Base-by-base conservation (phyloP, 306 rosid species). In the Purshia tridentata region DNA sequence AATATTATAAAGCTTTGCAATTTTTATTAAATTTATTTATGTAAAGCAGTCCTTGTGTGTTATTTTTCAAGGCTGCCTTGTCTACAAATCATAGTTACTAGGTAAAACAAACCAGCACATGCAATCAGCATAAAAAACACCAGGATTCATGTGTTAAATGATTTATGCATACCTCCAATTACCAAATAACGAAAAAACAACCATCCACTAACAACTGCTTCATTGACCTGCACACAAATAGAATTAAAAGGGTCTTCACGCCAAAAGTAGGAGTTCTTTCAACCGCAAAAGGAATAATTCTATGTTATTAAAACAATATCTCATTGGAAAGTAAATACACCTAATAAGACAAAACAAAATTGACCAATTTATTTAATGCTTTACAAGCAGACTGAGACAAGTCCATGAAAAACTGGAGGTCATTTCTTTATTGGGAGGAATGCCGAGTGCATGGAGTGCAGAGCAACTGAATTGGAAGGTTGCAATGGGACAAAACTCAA, bases 121-220 rank as follows among this genome's bases (percentile, higher is more conserved):
- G 20, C 12, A 20, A 22, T 57, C 48, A 7, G 29, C 49, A 51
- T 62, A 15, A 60, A 39, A 12, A 52, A 44, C 69, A 61, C 58
- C 52, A 60, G 35, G 41, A 57, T 16, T 42, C 65, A 72, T 44
- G 50, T 40, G 60, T 53, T 51, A 61, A 18, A 41, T 70, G 8
- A 54, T 56, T 63, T 23, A 72, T 80, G 57, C 72, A 70, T 88
- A 93, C 98, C 98, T 94, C 99, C 99, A 77, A 94, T 91, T 49
- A 94, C 99, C 85, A 94, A 82, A 86, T 94, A 94, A 72, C 99
- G 96, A 75, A 94, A 94, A 85, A 94, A 94, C 90, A 94, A 79
- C 99, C 99, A 94, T 70, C 99, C 99, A 46, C 89, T 42, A 62
- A 94, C 97, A 77, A 94, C 99, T 7, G 97, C 99, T 91, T 94